These are phyloP conservation scores for Datisca glomerata DNA, from an alignment of 306 rosid species.

Conservation along the genomic window DNA sequence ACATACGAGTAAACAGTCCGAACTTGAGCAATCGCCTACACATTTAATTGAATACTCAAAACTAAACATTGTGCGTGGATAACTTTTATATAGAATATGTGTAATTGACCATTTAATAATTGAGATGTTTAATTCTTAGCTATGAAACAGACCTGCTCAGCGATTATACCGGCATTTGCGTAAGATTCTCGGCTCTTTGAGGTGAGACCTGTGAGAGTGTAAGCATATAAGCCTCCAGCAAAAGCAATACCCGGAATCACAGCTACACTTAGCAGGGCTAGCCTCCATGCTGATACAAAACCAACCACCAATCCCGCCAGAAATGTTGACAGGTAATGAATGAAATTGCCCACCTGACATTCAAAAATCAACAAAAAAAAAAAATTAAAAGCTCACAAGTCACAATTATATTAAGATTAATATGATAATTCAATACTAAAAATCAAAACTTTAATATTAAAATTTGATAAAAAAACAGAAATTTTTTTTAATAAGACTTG, in stretches of 20 bases:
- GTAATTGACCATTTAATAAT: too few species aligned
- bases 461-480: too few species aligned
- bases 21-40: slow-evolving; percentile 73
- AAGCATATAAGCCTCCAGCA: slow-evolving; percentile 65
- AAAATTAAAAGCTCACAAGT: too few species aligned
- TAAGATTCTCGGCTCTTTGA: slow-evolving; percentile 73
- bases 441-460: too few species aligned
- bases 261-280: slow-evolving; percentile 76
- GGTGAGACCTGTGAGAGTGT: slow-evolving; percentile 68
- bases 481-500: too few species aligned
- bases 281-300: slow-evolving; percentile 84
- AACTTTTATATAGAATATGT: too few species aligned
- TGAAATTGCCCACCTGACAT: slow-evolving; percentile 86
- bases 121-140: too few species aligned
- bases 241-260: slow-evolving; percentile 85
- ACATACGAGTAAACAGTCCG: slow-evolving; percentile 66
- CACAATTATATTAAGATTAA: too few species aligned
- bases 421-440: too few species aligned
- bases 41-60: too few species aligned
- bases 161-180: slow-evolving; percentile 84
- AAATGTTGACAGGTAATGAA: slow-evolving; percentile 90
- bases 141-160: slow-evolving; percentile 79
- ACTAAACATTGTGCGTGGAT: too few species aligned
- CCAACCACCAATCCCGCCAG: slow-evolving; percentile 89
- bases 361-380: slow-evolving; percentile 14